A percentile compares a stretch with the other conserved stretches of the same genome.
phyloP scores from a whole-genome alignment of 495 filamentous ascomycete species.

The Tuber calosporum region DNA sequence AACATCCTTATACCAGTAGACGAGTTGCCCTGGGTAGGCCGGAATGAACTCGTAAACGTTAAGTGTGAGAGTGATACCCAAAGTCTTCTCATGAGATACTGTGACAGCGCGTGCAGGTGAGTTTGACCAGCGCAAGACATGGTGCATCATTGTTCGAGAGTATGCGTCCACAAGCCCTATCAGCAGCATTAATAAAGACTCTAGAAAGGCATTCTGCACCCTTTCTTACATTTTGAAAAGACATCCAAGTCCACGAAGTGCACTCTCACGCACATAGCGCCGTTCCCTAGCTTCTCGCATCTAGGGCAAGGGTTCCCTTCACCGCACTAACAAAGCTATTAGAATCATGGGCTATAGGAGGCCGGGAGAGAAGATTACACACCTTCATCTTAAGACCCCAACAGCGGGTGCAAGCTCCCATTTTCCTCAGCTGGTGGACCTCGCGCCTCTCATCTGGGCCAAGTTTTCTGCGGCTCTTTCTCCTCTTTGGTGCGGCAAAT shows the following conservation, averaged over 20 bases:
- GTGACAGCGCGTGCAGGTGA: conserved; percentile 28
- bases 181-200: not conserved
- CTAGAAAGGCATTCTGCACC: not conserved
- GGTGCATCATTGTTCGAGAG: conserved; percentile 42
- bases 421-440: conserved; percentile 41
- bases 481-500: conserved; percentile 33
- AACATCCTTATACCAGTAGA: conserved; percentile 40
- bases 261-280: conserved; percentile 40
- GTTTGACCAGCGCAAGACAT: conserved; percentile 37
- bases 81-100: conserved; percentile 37
- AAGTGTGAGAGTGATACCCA: conserved; percentile 34
- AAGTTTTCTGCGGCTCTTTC: conserved; percentile 40
- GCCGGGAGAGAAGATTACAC: conserved; percentile 13
- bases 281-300: conserved; percentile 39
- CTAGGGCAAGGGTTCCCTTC: conserved; percentile 41
- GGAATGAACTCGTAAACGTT: conserved; percentile 40
- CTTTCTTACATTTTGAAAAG: conserved; percentile 39
- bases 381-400: conserved; percentile 43
- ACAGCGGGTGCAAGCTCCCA: conserved; percentile 42
- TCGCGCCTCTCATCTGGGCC: conserved; percentile 39
- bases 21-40: conserved; percentile 33
- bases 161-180: conserved; percentile 40
- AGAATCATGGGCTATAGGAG: conserved; percentile 1
- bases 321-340: conserved; percentile 29
- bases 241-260: conserved; percentile 42